Evolutionary conservation across 768 basidiomycete species (phyloP), one percentile per base, ranked within the genome.

Genomic region (Termitomyces sp.): DNA sequence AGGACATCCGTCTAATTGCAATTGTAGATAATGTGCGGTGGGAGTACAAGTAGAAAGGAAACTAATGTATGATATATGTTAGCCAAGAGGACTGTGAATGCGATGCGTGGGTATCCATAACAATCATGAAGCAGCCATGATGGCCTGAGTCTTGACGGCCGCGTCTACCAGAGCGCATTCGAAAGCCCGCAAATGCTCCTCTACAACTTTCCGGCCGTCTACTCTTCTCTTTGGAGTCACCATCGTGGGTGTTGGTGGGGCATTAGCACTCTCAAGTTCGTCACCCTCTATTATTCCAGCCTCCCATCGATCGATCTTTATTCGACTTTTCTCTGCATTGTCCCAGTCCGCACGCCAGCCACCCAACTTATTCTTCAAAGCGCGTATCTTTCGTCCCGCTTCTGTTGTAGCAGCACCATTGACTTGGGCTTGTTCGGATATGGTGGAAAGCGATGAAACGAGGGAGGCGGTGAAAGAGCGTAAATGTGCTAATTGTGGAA

Each of bases 401-500:
- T 95, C 92, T 1, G 91, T 85, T 10, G 90, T 87, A 4, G 87
- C 88, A 1, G 89, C 93, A 10, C 87, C 85, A 65, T 92, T 92
- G 51, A 93, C 90, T 68, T 95, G 92, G 15, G 91, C 88, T 59
- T 93, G 90, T 65, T 95, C 92, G 26, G 88, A 91, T 62, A 94
- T 83, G 34, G 85, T 82, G 2, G 85, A 81, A 46, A 95, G 80
- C 12, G 90, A 88, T 24, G 85, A 74, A 47, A 88, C 84, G 52
- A 94, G 81, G 9, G 90, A 87, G 9, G 84, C 70, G 0, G 92
- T 94, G 68, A 85, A 81, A 24, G 84, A 80, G 44, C 92, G 87
- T 57, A 94, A 76, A 61, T 88, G 80, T 3, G 82, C 76, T 50
- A 94, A 77, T 57, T 90, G 86, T 2, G 84, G 78, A 48, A 90